These are phyloP conservation scores for Ceratobasidium sp. DNA, from an alignment of 1,284 basidiomycete species.

Conservation along the genomic window DNA sequence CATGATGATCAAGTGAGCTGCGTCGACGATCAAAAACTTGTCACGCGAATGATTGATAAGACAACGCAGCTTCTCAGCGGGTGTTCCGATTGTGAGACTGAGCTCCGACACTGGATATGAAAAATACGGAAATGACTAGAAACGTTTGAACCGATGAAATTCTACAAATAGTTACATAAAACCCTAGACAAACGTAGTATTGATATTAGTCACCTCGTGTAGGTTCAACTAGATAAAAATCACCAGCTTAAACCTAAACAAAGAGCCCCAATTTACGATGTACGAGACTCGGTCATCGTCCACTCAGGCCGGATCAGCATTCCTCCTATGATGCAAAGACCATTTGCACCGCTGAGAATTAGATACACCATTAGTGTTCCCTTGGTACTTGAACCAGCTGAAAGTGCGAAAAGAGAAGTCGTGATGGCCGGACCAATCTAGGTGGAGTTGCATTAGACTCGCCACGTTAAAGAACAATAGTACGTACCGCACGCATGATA, in stretches of 20 bases:
- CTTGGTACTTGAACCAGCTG: conserved; percentile 28
- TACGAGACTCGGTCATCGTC: not conserved
- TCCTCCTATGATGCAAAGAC: not conserved
- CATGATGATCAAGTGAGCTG: not conserved
- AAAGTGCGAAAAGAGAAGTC: conserved; percentile 48
- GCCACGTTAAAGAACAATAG: not conserved
- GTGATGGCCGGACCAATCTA: conserved; percentile 47
- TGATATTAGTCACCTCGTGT: not conserved
- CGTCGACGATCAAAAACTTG: conserved; percentile 2
- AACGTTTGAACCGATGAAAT: not conserved
- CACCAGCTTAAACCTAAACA: not conserved
- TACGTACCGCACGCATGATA: conserved; percentile 46
- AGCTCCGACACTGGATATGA: conserved; percentile 16
- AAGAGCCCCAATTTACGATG: not conserved
- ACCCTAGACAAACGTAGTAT: not conserved
- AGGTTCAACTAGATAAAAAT: not conserved
- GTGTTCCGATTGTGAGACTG: conserved; percentile 31
- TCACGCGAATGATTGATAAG: conserved; percentile 13
- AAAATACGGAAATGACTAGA: conserved; percentile 6
- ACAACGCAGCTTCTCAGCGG: not conserved
- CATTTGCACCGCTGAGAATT: conserved; percentile 19
- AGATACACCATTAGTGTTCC: conserved; percentile 45
- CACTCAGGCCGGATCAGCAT: conserved; percentile 36
- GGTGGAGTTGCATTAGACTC: not conserved
- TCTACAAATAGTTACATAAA: conserved; percentile 11